Conservation (phyloP, 768 basidiomycete species). For the Amanita polypyramis region DNA sequence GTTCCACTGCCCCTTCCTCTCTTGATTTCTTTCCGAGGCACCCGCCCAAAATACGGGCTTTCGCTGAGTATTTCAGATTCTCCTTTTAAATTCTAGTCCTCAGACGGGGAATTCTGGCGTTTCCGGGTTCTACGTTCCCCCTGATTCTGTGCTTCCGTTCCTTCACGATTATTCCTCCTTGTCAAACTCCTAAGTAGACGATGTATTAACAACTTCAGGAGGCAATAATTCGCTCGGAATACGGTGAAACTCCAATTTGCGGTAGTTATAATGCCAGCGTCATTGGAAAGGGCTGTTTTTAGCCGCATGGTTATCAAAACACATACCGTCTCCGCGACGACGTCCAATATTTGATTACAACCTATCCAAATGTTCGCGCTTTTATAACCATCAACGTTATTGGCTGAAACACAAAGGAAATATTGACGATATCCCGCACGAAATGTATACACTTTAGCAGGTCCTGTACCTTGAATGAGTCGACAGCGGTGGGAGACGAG, state of each 20-base stretch:
- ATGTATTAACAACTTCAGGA: not conserved
- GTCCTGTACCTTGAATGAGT: slow-evolving; percentile 29
- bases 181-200: not conserved
- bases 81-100: not conserved
- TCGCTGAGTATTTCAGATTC: not conserved
- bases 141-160: not conserved
- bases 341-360: slow-evolving; percentile 40
- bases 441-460: slow-evolving; percentile 54
- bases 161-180: not conserved
- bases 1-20: not conserved
- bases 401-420: slow-evolving; percentile 49
- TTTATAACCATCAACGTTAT: slow-evolving; percentile 38
- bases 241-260: slow-evolving; percentile 21
- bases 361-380: slow-evolving; percentile 49
- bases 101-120: not conserved
- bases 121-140: not conserved
- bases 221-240: slow-evolving; percentile 19
- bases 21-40: not conserved
- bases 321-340: slow-evolving; percentile 48
- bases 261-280: slow-evolving; percentile 17
- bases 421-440: slow-evolving; percentile 63
- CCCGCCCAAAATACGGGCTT: not conserved
- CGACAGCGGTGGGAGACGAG: not conserved
- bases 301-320: slow-evolving; percentile 13
- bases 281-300: not conserved